Conservation (phyloP, 352 stramenopile species). For the Saprolegnia diclina region DNA sequence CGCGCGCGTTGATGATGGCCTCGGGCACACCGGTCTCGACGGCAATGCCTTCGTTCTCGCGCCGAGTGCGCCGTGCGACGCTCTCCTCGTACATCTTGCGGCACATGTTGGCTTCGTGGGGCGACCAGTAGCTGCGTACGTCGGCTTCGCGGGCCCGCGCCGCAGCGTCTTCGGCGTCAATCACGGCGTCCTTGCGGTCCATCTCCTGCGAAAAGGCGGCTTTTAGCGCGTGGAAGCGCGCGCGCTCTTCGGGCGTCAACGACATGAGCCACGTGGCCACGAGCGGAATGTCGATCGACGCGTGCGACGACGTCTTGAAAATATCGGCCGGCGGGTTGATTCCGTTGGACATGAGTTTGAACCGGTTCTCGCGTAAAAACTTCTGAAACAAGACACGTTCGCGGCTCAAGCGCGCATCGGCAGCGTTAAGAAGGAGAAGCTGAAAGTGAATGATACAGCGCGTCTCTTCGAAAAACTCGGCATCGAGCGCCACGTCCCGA, state of each 20-base stretch:
- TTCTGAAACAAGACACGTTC: constrained; percentile 92
- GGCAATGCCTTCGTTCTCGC: constrained; percentile 56
- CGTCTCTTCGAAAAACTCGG: constrained; percentile 84
- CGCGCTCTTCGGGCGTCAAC: constrained; percentile 72
- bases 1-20: constrained; percentile 67
- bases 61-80: constrained; percentile 57
- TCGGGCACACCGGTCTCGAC: constrained; percentile 45
- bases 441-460: constrained; percentile 88
- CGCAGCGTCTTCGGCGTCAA: constrained; percentile 66
- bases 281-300: constrained; percentile 85
- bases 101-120: constrained; percentile 62
- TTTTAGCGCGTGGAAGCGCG: constrained; percentile 86
- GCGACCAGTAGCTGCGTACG: constrained; percentile 48
- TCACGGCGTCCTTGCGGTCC: constrained; percentile 63
- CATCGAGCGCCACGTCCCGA: constrained; percentile 68
- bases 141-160: constrained; percentile 42
- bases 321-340: constrained; percentile 88
- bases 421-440: constrained; percentile 83
- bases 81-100: constrained; percentile 71
- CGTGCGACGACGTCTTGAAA: constrained; percentile 84
- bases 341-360: constrained; percentile 90
- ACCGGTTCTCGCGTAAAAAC: constrained; percentile 90
- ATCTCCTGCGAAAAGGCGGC: constrained; percentile 83
- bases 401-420: constrained; percentile 77
- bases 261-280: constrained; percentile 87